Evolutionary conservation across 768 basidiomycete species (phyloP).

Genomic region (Chalciporus pseudorubinellus): DNA sequence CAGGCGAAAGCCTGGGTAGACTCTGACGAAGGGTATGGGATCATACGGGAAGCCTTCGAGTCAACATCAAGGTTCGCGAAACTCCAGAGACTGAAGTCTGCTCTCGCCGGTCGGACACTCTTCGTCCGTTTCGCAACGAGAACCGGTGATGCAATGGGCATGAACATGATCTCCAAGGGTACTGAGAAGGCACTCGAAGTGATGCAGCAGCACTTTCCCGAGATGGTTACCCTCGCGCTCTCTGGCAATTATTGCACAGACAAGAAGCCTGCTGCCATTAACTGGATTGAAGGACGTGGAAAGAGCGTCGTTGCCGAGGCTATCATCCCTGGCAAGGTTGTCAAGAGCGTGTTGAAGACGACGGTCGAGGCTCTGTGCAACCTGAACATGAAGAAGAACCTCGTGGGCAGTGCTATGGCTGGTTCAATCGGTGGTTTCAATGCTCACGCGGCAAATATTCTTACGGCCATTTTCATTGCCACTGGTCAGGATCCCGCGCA

Average conservation of each 20-base stretch:
- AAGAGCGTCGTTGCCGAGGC: conserved; percentile 98
- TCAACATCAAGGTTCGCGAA: conserved; percentile 91
- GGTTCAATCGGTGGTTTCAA: conserved; percentile 98
- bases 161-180: conserved; percentile 99
- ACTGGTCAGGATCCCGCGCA: conserved; percentile 99
- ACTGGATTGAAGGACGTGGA: conserved; percentile 99
- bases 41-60: conserved; percentile 85
- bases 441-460: conserved; percentile 96
- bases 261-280: conserved; percentile 99
- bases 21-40: conserved; percentile 70
- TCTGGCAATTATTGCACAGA: conserved; percentile 99
- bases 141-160: conserved; percentile 99
- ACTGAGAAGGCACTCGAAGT: conserved; percentile 91
- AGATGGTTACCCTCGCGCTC: conserved; percentile 87
- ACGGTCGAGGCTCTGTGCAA: conserved; percentile 87
- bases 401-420: conserved; percentile 97
- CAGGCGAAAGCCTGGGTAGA: conserved; percentile 87
- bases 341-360: conserved; percentile 92
- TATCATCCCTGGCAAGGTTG: conserved; percentile 82
- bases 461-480: conserved; percentile 93
- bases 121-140: conserved; percentile 92
- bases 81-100: conserved; percentile 80
- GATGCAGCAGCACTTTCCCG: conserved; percentile 77
- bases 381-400: conserved; percentile 95
- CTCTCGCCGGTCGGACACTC: conserved; percentile 89